Evolutionary conservation across 2,329 filamentous ascomycete species (phyloP), one percentile per base, ranked within the genome.

Genomic region (Cercospora citrullina): DNA sequence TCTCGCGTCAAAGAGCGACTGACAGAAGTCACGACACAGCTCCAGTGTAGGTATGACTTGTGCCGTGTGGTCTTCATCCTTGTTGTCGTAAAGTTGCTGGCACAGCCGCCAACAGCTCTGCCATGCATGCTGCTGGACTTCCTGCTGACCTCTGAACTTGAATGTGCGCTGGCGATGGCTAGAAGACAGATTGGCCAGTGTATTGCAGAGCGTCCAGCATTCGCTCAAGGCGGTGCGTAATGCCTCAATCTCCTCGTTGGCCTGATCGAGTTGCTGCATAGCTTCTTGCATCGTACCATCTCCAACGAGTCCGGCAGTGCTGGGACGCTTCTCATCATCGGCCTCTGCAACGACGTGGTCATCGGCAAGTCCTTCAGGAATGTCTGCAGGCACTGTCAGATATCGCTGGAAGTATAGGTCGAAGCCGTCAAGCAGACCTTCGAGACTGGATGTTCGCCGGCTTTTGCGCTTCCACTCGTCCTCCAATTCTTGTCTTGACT

Each of bases 121-220:
- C 94, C 94, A 97, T 0, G 94, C 93, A 74, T 91, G 90, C 77
- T 96, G 92, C 76, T 96, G 91, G 30, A 90, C 87, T 72, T 93
- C 90, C 0, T 90, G 90, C 10, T 88, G 90, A 12, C 89, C 89
- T 0, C 90, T 89, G 73, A 87, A 91, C 77, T 88, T 89, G 79
- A 95, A 94, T 33, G 93, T 89, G 21, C 91, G 86, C 73, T 92
- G 87, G 30, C 93, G 88, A 76, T 97, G 92, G 71, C 90, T 91
- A 18, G 91, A 94, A 78, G 93, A 96, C 18, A 97, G 84, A 71
- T 87, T 92, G 23, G 93, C 92, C 33, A 97, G 83, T 0, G 93
- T 96, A 76, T 97, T 97, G 82, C 94, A 97, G 14, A 97, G 82
- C 0, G 90, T 96, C 94, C 94, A 97, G 79, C 93, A 97, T 81